These are phyloP conservation scores for Verticillium nonalfalfae DNA, from an alignment of 2,329 filamentous ascomycete species.

Conservation along the genomic window DNA sequence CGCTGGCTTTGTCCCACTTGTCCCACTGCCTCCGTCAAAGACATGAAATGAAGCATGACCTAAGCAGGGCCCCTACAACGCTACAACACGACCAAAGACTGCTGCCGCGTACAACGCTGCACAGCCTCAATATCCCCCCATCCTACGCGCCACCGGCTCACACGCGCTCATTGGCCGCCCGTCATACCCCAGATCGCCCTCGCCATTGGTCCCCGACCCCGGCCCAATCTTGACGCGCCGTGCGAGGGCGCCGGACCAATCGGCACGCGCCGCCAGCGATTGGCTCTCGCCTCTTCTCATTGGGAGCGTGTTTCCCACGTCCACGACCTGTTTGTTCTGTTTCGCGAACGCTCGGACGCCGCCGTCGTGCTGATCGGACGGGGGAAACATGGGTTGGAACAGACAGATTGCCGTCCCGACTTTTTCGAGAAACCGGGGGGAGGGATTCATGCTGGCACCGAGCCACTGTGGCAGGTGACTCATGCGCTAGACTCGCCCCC, in stretches of 20 bases:
- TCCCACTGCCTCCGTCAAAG: background rate
- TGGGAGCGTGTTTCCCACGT: background rate
- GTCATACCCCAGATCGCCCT: background rate
- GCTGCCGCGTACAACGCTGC: background rate
- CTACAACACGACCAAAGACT: too few relatives aligned
- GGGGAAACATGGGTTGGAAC: background rate
- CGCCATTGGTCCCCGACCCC: background rate
- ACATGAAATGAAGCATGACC: background rate
- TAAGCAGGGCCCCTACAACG: background rate
- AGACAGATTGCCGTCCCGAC: background rate
- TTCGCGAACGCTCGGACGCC: background rate
- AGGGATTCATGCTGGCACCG: background rate
- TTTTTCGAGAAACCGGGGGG: background rate
- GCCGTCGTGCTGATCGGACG: background rate
- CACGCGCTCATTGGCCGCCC: conserved; percentile 1
- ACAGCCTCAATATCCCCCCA: background rate
- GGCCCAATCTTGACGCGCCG: conserved; percentile 12
- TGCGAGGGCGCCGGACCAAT: conserved; percentile 5
- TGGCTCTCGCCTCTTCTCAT: background rate
- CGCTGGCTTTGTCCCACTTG: background rate
- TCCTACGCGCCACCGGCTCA: background rate
- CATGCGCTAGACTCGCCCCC: background rate
- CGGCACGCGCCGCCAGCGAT: conserved; percentile 3
- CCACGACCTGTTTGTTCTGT: background rate
- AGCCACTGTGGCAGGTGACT: background rate